Evolutionary conservation across 2,329 filamentous ascomycete species (phyloP).

Genomic region (Fusarium verrucosum): DNA sequence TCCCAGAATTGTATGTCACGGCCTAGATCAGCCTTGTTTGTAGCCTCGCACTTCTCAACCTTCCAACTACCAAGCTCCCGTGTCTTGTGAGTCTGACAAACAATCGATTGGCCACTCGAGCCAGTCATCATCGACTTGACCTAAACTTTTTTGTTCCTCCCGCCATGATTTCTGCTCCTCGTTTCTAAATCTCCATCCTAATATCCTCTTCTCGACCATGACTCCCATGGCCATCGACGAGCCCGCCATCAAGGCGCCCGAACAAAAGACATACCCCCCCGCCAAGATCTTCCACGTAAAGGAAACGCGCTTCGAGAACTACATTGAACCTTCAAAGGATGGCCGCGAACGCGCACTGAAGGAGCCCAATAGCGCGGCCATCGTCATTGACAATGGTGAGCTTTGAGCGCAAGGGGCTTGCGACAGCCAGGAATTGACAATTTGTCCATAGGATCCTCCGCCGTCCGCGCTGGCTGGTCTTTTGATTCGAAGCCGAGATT

Average conservation of each 20-base stretch:
- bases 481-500: conserved; percentile 86
- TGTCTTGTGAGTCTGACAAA: conserved; percentile 31
- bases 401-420: conserved; percentile 9
- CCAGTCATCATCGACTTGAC: conserved; percentile 19
- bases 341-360: conserved; percentile 75
- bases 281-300: conserved; percentile 68
- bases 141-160: conserved; percentile 1
- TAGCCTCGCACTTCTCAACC: conserved; percentile 47
- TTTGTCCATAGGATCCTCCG: conserved; percentile 75
- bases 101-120: conserved; percentile 46
- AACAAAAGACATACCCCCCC: conserved; percentile 59
- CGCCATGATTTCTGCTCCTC: conserved; percentile 33
- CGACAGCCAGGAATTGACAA: conserved; percentile 33
- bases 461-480: conserved; percentile 93
- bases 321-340: conserved; percentile 65
- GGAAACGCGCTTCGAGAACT: conserved; percentile 69
- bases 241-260: conserved; percentile 49
- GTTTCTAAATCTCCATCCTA: conserved; percentile 9
- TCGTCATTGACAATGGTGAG: conserved; percentile 97
- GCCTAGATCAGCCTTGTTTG: conserved; percentile 50
- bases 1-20: conserved; percentile 32
- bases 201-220: conserved; percentile 50
- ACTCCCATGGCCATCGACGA: conserved; percentile 63
- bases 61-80: conserved; percentile 37
- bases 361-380: conserved; percentile 71